Evolutionary conservation across 164 flowering plant species (phyloP).

Genomic region (Piper longum): DNA sequence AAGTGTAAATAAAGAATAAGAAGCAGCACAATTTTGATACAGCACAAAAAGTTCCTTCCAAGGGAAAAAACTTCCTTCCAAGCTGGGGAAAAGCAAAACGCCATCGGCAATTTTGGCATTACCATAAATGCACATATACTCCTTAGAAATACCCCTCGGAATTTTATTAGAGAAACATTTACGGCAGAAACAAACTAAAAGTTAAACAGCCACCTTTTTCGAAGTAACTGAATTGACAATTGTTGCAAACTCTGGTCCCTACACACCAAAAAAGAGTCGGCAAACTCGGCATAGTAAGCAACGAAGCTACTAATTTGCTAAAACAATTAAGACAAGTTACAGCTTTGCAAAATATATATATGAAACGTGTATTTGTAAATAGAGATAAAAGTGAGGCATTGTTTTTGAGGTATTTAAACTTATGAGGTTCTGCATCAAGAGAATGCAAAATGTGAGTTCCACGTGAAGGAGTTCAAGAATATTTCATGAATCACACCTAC

Average conservation of each 20-base stretch:
- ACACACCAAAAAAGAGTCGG: constrained; percentile 4
- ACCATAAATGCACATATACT: not conserved
- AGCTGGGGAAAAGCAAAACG: constrained; percentile 2
- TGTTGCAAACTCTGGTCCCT: constrained; percentile 92
- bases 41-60: not conserved
- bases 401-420: too few species aligned
- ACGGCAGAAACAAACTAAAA: not conserved
- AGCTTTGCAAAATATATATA: too few species aligned
- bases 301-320: too few species aligned
- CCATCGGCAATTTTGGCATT: not conserved
- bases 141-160: not conserved
- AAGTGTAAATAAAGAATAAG: too few species aligned
- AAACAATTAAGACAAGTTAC: too few species aligned
- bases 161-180: constrained; percentile 9
- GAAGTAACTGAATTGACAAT: constrained; percentile 84
- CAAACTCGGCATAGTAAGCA: not conserved
- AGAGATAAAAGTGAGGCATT: too few species aligned
- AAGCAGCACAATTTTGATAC: too few species aligned
- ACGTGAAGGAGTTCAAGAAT: too few species aligned
- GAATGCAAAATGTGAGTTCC: too few species aligned
- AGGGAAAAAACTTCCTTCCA: not conserved
- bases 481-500: too few species aligned
- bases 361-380: too few species aligned
- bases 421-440: too few species aligned
- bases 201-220: constrained; percentile 84